Evolutionary conservation across 176 grass and related monocot genomes (phyloP).

Genomic region (Rhynchospora tenuis): DNA sequence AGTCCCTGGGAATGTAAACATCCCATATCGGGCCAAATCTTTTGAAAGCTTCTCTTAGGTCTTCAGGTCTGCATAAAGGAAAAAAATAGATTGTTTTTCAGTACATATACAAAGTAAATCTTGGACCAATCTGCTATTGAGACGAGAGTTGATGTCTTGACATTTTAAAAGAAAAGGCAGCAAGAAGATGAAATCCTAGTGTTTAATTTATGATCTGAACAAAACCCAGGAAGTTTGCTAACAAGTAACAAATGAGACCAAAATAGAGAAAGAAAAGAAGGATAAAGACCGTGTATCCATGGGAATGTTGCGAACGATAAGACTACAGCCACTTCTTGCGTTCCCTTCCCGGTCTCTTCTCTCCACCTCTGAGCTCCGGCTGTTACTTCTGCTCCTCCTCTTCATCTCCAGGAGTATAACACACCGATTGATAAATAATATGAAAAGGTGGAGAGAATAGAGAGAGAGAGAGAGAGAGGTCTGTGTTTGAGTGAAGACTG

Average conservation of each 20-base stretch:
- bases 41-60: conserved; percentile 75
- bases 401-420: too few species aligned
- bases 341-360: too few species aligned
- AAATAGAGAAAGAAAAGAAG: neutral
- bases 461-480: too few species aligned
- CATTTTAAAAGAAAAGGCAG: neutral
- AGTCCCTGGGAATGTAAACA: conserved; percentile 90
- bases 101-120: neutral
- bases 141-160: too few species aligned
- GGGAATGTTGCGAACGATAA: conserved; percentile 93
- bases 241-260: neutral
- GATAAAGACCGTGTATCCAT: conserved; percentile 48
- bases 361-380: too few species aligned
- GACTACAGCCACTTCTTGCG: conserved; percentile 30
- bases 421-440: too few species aligned
- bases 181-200: neutral
- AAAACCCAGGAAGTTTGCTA: neutral
- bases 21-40: conserved; percentile 86
- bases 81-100: neutral
- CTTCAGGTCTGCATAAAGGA: conserved; percentile 36
- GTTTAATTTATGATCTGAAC: neutral
- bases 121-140: neutral
- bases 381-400: too few species aligned
- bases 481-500: too few species aligned
- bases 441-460: too few species aligned